Conservation (phyloP, 1,284 basidiomycete genomes). For the Irpex rosettiformis region DNA sequence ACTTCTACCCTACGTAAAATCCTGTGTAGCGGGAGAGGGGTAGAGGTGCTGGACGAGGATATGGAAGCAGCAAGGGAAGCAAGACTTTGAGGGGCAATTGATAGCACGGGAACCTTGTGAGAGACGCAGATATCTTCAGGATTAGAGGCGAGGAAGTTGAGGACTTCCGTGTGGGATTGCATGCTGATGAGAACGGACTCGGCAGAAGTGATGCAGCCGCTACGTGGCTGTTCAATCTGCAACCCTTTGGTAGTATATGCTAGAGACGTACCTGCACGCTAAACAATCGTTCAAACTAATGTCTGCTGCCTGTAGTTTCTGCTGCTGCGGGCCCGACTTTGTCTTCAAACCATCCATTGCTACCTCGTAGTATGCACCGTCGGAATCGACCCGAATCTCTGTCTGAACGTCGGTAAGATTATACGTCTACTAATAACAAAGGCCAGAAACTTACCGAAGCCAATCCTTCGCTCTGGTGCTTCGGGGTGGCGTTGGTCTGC, state of each 20-base stretch:
- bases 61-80: constrained; percentile 84
- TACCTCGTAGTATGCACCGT: constrained; percentile 80
- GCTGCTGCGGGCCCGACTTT: constrained; percentile 34
- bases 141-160: constrained; percentile 69
- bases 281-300: constrained; percentile 96
- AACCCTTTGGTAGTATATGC: constrained; percentile 9
- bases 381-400: constrained; percentile 83
- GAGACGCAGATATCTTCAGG: constrained; percentile 33
- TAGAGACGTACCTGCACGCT: constrained; percentile 70
- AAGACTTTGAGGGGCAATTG: constrained; percentile 89
- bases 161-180: constrained; percentile 92
- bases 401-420: constrained; percentile 48
- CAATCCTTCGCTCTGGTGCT: constrained; percentile 44
- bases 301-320: constrained; percentile 86
- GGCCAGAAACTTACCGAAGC: constrained; percentile 48
- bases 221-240: constrained; percentile 29
- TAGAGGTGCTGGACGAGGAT: constrained; percentile 39
- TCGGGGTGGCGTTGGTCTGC: constrained; percentile 47
- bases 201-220: constrained; percentile 97
- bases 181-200: constrained; percentile 97
- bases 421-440: constrained; percentile 1
- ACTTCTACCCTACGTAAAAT: constrained; percentile 66
- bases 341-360: constrained; percentile 26
- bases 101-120: constrained; percentile 70
- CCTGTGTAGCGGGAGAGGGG: constrained; percentile 51